Evolutionary conservation across 1,284 basidiomycete genomes (phyloP).

Genomic region (Ganoderma resinaceum): DNA sequence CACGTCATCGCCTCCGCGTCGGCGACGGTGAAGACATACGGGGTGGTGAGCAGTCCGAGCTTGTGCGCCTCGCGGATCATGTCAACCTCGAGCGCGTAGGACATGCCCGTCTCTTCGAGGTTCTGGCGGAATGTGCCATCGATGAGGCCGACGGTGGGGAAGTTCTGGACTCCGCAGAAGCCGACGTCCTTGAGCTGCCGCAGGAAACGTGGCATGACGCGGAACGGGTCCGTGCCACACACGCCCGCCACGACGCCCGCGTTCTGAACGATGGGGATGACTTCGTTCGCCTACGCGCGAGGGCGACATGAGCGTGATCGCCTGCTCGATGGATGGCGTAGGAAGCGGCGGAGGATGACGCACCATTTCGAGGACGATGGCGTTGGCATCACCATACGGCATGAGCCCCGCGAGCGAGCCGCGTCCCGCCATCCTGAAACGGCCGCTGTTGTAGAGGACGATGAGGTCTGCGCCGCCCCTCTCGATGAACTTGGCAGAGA

Average conservation of each 20-base stretch:
- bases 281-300: slow-evolving; percentile 30
- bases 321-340: not conserved
- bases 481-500: slow-evolving; percentile 36
- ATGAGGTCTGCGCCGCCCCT: slow-evolving; percentile 36
- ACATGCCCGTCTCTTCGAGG: slow-evolving; percentile 37
- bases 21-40: slow-evolving; percentile 32
- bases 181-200: slow-evolving; percentile 32
- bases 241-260: slow-evolving; percentile 34
- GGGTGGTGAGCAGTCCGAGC: slow-evolving; percentile 34
- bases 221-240: slow-evolving; percentile 36
- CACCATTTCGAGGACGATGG: slow-evolving; percentile 35
- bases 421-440: slow-evolving; percentile 35
- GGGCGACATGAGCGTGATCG: slow-evolving; percentile 1
- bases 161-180: slow-evolving; percentile 38
- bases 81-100: slow-evolving; percentile 34
- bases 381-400: slow-evolving; percentile 37
- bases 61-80: slow-evolving; percentile 34
- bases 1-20: slow-evolving; percentile 34
- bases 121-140: slow-evolving; percentile 35
- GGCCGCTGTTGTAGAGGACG: slow-evolving; percentile 36
- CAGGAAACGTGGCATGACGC: slow-evolving; percentile 35
- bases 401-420: slow-evolving; percentile 36
- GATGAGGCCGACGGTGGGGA: slow-evolving; percentile 36
- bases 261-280: slow-evolving; percentile 30
- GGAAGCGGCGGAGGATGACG: not conserved